Evolutionary conservation across 805 yeast species (phyloP).

Genomic region (Metschnikowia similis): DNA sequence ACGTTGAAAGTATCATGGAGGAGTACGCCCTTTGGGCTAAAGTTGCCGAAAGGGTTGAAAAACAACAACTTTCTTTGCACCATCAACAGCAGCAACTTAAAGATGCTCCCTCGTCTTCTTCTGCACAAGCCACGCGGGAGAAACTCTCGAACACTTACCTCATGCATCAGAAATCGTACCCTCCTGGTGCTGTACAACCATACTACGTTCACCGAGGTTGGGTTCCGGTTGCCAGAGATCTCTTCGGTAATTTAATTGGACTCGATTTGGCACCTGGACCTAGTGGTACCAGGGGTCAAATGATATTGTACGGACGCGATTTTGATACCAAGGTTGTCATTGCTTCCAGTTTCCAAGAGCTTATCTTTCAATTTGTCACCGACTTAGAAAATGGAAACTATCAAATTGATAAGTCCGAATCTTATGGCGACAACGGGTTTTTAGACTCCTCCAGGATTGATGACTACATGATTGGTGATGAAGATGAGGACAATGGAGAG

Average conservation of each 20-base stretch:
- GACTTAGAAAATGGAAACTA: constrained; percentile 42
- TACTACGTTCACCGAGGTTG: constrained; percentile 20
- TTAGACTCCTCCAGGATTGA: constrained; percentile 36
- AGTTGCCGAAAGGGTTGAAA: constrained; percentile 38
- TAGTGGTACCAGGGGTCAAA: constrained; percentile 17
- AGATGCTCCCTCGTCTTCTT: constrained; percentile 7
- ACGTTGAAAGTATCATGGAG: constrained; percentile 39
- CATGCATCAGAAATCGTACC: constrained; percentile 18
- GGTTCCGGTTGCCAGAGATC: constrained; percentile 18
- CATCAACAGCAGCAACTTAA: constrained; percentile 22
- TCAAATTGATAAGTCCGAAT: constrained; percentile 31
- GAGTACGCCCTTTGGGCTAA: constrained; percentile 40
- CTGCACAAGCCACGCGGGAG: constrained; percentile 10
- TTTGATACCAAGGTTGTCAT: constrained; percentile 20
- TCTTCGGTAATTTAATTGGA: constrained; percentile 16
- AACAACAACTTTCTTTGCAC: constrained; percentile 29
- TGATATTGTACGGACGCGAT: constrained; percentile 19
- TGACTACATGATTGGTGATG: constrained; percentile 41
- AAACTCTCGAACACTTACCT: constrained; percentile 15
- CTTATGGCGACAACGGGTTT: constrained; percentile 33
- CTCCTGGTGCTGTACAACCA: constrained; percentile 18
- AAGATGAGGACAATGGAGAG: constrained; percentile 44
- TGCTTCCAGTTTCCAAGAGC: constrained; percentile 31
- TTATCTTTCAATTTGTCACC: constrained; percentile 32
- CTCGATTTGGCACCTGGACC: constrained; percentile 21